Percentiles rank a stretch among this genome's conserved stretches.
Conservation (phyloP, 768 basidiomycete genomes). For the Kwoniella sp. region DNA sequence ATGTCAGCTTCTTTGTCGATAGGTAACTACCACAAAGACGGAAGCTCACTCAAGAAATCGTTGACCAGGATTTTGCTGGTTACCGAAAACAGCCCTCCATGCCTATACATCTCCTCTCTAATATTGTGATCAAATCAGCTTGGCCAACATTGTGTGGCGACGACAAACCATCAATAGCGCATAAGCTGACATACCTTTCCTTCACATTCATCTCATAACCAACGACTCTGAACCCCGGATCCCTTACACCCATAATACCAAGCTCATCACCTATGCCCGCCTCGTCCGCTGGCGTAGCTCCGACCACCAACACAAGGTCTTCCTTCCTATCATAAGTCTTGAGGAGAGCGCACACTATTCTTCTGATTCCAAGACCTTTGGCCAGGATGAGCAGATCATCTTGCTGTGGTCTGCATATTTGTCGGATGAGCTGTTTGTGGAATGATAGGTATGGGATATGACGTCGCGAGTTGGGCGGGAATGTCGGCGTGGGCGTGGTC, state of each 20-base stretch:
- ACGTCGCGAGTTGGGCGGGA: constrained; percentile 23
- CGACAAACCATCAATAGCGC: too few species aligned
- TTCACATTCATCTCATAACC: constrained; percentile 77
- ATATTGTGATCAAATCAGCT: constrained; percentile 16
- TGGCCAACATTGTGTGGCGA: too few species aligned
- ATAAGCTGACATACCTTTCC: constrained; percentile 70
- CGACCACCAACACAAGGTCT: constrained; percentile 83
- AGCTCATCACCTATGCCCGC: constrained; percentile 88
- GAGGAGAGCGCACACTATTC: constrained; percentile 78
- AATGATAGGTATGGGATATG: constrained; percentile 55
- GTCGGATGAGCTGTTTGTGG: constrained; percentile 56
- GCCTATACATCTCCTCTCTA: constrained; percentile 83
- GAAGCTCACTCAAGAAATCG: constrained; percentile 74
- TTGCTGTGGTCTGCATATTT: constrained; percentile 55
- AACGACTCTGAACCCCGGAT: constrained; percentile 79
- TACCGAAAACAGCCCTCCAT: constrained; percentile 84
- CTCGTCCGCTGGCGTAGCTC: constrained; percentile 74
- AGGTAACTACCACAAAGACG: not conserved
- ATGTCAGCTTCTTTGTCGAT: not conserved
- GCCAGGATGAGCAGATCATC: constrained; percentile 69
- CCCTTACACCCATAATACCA: constrained; percentile 84
- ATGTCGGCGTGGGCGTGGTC: constrained; percentile 26
- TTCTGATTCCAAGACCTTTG: constrained; percentile 83
- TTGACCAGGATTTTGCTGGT: constrained; percentile 93
- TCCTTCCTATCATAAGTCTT: constrained; percentile 88